Evolutionary conservation across 1,284 basidiomycete species (phyloP).

Genomic region (Xerocomus nothofagi): DNA sequence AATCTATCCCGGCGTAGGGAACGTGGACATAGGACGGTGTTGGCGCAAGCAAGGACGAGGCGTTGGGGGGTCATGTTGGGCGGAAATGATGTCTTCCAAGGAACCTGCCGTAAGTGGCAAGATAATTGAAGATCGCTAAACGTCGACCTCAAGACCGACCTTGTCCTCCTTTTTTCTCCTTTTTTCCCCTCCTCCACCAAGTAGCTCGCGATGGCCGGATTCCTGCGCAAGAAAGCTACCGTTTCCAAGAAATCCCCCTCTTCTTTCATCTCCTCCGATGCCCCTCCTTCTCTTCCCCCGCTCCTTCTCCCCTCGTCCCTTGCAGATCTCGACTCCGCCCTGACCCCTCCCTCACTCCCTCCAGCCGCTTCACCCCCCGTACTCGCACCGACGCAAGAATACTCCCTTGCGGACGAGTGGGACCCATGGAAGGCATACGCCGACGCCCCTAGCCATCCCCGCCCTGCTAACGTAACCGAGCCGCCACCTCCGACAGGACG

Average conservation of each 20-base stretch:
- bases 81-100: too few species aligned
- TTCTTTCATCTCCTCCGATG: conserved; percentile 15
- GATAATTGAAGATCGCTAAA: conserved; percentile 24
- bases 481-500: too few species aligned
- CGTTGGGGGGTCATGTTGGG: too few species aligned
- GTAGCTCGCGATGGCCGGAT: conserved; percentile 45
- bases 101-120: conserved; percentile 13
- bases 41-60: too few species aligned
- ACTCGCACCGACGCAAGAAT: neutral
- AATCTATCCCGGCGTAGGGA: conserved; percentile 2
- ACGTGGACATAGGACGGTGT: conserved; percentile 16
- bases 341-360: conserved; percentile 6
- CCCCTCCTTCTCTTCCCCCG: conserved; percentile 37
- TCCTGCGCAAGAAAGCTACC: conserved; percentile 47
- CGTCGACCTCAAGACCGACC: too few species aligned
- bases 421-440: conserved; percentile 25
- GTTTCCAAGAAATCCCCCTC: neutral
- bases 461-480: neutral
- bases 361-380: conserved; percentile 22
- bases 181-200: neutral
- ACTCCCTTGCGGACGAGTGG: conserved; percentile 18
- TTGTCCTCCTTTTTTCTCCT: neutral
- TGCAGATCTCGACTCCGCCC: conserved; percentile 15
- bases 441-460: neutral
- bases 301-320: conserved; percentile 36